phyloP scores from a whole-genome alignment of 2,329 filamentous ascomycete genomes.

The Decorospora gaudefroyi region DNA sequence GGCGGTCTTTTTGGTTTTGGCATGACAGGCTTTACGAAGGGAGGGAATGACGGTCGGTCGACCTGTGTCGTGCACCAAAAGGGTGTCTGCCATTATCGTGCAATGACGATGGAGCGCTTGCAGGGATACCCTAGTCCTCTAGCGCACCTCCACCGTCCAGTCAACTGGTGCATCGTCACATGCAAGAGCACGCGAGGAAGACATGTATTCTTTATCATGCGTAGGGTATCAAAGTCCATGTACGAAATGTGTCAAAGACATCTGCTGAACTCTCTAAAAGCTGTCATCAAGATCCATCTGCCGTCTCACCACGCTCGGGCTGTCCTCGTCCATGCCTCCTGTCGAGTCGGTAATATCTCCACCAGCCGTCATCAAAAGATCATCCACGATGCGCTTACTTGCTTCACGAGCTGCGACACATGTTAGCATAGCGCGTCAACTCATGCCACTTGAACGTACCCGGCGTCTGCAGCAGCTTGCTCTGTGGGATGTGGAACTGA shows the following conservation, averaged over 20 bases:
- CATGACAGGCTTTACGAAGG: slow-evolving; percentile 27
- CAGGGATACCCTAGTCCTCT: slow-evolving; percentile 16
- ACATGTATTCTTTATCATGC: no score
- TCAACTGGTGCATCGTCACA: slow-evolving; percentile 14
- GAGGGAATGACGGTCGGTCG: slow-evolving; percentile 10
- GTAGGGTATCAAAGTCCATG: slow-evolving; percentile 12
- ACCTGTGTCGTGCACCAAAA: slow-evolving; percentile 12
- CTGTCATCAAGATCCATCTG: slow-evolving; percentile 55
- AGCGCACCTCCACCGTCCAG: slow-evolving; percentile 8
- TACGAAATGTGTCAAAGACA: not conserved
- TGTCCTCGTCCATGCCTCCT: slow-evolving; percentile 51
- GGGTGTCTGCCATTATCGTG: slow-evolving; percentile 24
- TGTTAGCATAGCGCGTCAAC: slow-evolving; percentile 2
- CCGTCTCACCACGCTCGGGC: slow-evolving; percentile 54
- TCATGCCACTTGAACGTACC: slow-evolving; percentile 55
- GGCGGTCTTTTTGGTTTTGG: slow-evolving; percentile 46
- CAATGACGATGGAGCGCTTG: slow-evolving; percentile 34
- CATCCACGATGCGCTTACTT: slow-evolving; percentile 78
- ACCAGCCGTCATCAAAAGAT: slow-evolving; percentile 76
- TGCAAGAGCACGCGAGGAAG: slow-evolving; percentile 7
- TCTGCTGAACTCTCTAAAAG: slow-evolving; percentile 40
- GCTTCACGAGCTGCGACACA: slow-evolving; percentile 69
- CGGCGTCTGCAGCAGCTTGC: slow-evolving; percentile 77
- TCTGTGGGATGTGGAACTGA: slow-evolving; percentile 78
- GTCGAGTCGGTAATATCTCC: slow-evolving; percentile 58